A percentile compares a stretch with the other conserved stretches of the same genome.
Conservation (phyloP, 768 basidiomycete species). For the Russula emetica region DNA sequence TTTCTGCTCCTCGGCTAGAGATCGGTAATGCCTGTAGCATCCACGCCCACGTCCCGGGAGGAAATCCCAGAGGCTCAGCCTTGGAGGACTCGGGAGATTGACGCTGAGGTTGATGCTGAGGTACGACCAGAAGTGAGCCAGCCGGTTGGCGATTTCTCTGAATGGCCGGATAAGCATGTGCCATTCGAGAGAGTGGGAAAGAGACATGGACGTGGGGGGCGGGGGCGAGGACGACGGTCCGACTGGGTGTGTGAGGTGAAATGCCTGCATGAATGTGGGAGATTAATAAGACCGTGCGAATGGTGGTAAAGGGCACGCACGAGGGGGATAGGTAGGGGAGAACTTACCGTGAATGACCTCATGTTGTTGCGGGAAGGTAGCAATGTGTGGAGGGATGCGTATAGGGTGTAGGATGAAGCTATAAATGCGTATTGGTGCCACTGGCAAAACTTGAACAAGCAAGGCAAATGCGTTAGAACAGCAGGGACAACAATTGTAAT, state of each 20-base stretch:
- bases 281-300: background rate
- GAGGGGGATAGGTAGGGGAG: background rate
- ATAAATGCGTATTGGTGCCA: conserved; percentile 7
- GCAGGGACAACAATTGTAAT: background rate
- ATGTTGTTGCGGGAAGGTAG: conserved; percentile 3
- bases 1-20: conserved; percentile 30
- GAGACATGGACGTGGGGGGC: background rate
- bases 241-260: conserved; percentile 5
- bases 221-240: background rate
- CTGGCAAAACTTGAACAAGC: background rate
- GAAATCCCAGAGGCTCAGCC: conserved; percentile 13
- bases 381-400: background rate
- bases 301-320: background rate
- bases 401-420: background rate
- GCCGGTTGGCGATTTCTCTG: conserved; percentile 12
- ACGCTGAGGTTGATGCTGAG: background rate
- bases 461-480: background rate
- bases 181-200: conserved; percentile 6
- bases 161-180: conserved; percentile 17
- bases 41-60: conserved; percentile 6
- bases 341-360: conserved; percentile 16
- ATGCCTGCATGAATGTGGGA: conserved; percentile 9
- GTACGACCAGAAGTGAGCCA: conserved; percentile 12
- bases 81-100: conserved; percentile 3
- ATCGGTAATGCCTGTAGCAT: conserved; percentile 28